phyloP scores from a whole-genome alignment of 2,329 filamentous ascomycete genomes.

The Apiospora marii region DNA sequence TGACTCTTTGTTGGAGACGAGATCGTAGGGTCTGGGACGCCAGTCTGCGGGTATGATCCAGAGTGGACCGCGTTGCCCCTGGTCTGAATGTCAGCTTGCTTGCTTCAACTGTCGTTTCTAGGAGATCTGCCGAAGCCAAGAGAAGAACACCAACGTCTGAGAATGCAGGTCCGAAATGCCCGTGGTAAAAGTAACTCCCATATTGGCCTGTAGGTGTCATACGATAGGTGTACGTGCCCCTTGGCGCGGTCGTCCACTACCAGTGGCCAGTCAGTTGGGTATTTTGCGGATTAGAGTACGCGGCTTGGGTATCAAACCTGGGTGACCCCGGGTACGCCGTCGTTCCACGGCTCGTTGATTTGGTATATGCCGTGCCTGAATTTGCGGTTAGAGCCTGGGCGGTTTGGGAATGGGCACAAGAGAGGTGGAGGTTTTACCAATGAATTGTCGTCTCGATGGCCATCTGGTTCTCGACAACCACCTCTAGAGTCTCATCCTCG shows the following conservation, averaged over 20 bases:
- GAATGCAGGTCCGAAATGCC: conserved; percentile 32
- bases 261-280: too few relatives aligned
- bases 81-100: background rate
- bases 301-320: conserved; percentile 20
- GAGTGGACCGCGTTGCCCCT: conserved; percentile 31
- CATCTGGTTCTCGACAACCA: conserved; percentile 30
- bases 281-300: too few relatives aligned
- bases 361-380: conserved; percentile 32
- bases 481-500: conserved; percentile 31
- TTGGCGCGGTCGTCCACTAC: conserved; percentile 29
- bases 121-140: background rate
- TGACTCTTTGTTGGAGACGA: conserved; percentile 26
- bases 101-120: too few relatives aligned
- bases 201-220: conserved; percentile 32
- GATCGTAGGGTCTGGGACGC: conserved; percentile 30
- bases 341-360: conserved; percentile 32
- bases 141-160: conserved; percentile 25
- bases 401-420: background rate
- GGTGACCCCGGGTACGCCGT: conserved; percentile 33
- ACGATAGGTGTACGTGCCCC: conserved; percentile 31
- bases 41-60: conserved; percentile 31
- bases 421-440: conserved; percentile 21
- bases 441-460: conserved; percentile 31
- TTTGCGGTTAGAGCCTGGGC: background rate
- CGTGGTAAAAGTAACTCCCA: conserved; percentile 33